phyloP scores from a whole-genome alignment of 352 stramenopile species.

The Globisporangium cylindrosporum region DNA sequence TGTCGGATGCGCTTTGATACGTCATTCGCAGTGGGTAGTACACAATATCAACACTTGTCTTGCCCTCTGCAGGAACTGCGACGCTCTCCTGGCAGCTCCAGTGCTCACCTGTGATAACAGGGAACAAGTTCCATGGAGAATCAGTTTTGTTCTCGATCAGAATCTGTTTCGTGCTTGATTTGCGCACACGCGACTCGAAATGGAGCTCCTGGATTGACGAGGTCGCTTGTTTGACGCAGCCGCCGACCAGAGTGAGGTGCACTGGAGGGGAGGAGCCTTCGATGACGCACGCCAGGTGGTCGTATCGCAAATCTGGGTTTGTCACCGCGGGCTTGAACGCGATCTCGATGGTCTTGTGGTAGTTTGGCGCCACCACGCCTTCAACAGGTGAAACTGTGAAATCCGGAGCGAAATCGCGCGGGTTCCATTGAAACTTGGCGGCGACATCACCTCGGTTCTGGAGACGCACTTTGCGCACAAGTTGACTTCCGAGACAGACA shows the following conservation, averaged over 20 bases:
- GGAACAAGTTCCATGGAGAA: conserved; percentile 83
- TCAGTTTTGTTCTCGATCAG: conserved; percentile 80
- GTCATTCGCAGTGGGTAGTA: conserved; percentile 90
- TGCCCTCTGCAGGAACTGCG: conserved; percentile 68
- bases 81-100: conserved; percentile 86
- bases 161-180: conserved; percentile 55
- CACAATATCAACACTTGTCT: conserved; percentile 54
- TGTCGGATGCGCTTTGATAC: background rate
- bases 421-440: conserved; percentile 87
- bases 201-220: conserved; percentile 86
- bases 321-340: conserved; percentile 82
- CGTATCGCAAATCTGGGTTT: conserved; percentile 87
- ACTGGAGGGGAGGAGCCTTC: conserved; percentile 50
- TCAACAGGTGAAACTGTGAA: conserved; percentile 82
- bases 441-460: conserved; percentile 91
- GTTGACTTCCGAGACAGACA: conserved; percentile 84
- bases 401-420: conserved; percentile 66
- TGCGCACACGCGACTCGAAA: conserved; percentile 84
- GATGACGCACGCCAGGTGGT: conserved; percentile 71
- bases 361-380: conserved; percentile 78
- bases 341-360: conserved; percentile 88
- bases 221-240: conserved; percentile 84
- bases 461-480: conserved; percentile 81
- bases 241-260: conserved; percentile 72
- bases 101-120: conserved; percentile 84